Evolutionary conservation across 306 rosid species (phyloP), one percentile per base, ranked within the genome.

Genomic region (Cucurbita pepo): DNA sequence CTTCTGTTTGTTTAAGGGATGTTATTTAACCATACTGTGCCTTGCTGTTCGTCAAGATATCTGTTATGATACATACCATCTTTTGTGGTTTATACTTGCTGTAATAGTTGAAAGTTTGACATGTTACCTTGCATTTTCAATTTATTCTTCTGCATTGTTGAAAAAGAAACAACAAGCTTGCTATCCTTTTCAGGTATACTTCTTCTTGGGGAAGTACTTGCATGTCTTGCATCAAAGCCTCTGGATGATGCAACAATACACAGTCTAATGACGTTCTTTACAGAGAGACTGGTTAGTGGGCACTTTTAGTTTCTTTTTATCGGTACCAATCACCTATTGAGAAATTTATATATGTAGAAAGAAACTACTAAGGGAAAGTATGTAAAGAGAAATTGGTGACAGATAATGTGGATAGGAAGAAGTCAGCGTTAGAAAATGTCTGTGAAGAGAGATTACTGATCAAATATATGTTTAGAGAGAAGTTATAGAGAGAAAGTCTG

Each of bases 171-270:
- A 3, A 22, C 40, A 48, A 67, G 41, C 41, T 12, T 56, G 59
- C 56, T 63, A 36, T 53, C 40, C 65, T 67, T 79, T 72, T 55
- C 77, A 94, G 97, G 98, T 69, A 90, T 84, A 41, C 92, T 89
- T 83, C 97, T 94, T 81, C 86, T 94, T 70, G 97, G 88, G 11
- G 98, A 87, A 83, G 82, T 94, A 77, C 90, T 94, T 62, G 66
- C 80, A 19, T 63, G 80, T 57, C 81, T 87, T 60, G 73, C 76
- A 71, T 83, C 89, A 73, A 94, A 89, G 84, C 88, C 90, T 44
- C 88, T 94, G 44, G 79, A 71, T 72, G 78, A 22, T 77, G 83
- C 81, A 45, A 89, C 92, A 22, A 78, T 89, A 62, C 91, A 87
- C 75, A 90, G 87, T 80, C 85, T 94, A 88, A 89, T 84, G 58